A percentile compares a stretch with the other conserved stretches of the same genome.
Evolutionary conservation across 805 yeast genomes (phyloP).

Genomic region (Kluyveromyces siamensis): DNA sequence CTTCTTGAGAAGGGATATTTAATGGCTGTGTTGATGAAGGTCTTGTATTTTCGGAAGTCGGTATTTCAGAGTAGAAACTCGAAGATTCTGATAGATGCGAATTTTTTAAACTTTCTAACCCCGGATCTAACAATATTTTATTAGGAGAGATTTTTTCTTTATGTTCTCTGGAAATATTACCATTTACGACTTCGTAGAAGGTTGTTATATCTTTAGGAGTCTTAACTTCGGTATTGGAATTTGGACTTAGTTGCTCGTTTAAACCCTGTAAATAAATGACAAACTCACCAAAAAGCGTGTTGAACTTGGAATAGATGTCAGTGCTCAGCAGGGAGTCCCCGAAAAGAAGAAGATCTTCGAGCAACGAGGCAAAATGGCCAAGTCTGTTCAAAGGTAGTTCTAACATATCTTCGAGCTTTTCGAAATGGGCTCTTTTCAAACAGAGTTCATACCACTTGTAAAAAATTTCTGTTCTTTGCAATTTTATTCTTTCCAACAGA

Average conservation of each 20-base stretch:
- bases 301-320: not conserved
- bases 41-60: not conserved
- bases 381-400: conserved; percentile 28
- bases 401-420: conserved; percentile 25
- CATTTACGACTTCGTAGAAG: not conserved
- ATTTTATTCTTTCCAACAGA: conserved; percentile 14
- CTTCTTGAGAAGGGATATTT: not conserved
- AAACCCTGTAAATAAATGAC: not conserved
- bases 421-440: conserved; percentile 19
- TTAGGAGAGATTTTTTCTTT: not conserved
- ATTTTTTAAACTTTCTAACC: not conserved
- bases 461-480: conserved; percentile 12
- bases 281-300: not conserved
- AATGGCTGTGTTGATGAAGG: not conserved
- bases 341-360: conserved; percentile 4
- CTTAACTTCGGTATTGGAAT: not conserved
- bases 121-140: not conserved
- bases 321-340: not conserved
- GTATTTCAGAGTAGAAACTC: conserved; percentile 14
- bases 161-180: not conserved
- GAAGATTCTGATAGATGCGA: conserved; percentile 3
- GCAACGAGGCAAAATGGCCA: conserved; percentile 13
- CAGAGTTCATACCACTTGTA: conserved; percentile 30
- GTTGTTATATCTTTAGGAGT: not conserved
- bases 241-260: not conserved